Conservation (phyloP, 2,329 filamentous ascomycete species). For the Cytospora schulzeri region DNA sequence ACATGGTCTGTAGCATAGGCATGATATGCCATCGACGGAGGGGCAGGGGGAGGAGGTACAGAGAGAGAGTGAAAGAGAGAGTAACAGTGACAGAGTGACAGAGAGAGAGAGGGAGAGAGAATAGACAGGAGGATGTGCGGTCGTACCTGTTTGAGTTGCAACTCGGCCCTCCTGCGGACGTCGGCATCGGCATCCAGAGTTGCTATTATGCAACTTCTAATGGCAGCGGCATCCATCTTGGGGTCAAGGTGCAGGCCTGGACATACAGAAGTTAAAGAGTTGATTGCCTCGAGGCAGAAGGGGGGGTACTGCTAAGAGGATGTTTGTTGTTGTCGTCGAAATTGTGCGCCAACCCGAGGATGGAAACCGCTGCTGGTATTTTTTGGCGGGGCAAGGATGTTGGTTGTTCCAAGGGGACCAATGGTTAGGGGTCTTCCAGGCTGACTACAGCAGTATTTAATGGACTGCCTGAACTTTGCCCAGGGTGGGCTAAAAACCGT, state of each 20-base stretch:
- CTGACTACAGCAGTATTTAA: neutral
- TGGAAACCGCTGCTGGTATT: conserved; percentile 8
- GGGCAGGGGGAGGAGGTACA: no score
- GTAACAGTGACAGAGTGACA: neutral
- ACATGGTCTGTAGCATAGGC: conserved; percentile 2
- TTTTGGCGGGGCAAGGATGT: conserved; percentile 2
- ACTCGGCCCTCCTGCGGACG: conserved; percentile 74
- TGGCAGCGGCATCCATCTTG: conserved; percentile 72
- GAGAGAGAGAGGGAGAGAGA: conserved; percentile 7
- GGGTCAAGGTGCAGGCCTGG: conserved; percentile 24
- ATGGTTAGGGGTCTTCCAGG: conserved; percentile 1
- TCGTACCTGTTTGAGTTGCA: conserved; percentile 79
- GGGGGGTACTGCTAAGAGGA: conserved; percentile 3
- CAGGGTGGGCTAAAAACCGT: neutral
- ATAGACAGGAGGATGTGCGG: conserved; percentile 10
- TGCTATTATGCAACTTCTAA: conserved; percentile 76
- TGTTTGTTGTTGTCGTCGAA: conserved; percentile 10
- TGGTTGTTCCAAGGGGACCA: neutral
- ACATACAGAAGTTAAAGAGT: conserved; percentile 23
- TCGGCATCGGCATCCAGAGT: conserved; percentile 76
- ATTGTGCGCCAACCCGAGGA: conserved; percentile 8
- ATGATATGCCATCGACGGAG: neutral
- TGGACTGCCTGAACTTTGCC: neutral
- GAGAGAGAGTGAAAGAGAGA: no score
- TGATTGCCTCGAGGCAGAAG: conserved; percentile 17